Evolutionary conservation across 2,329 filamentous ascomycete species (phyloP), one percentile per base, ranked within the genome.

Genomic region (Claviceps spartinae): DNA sequence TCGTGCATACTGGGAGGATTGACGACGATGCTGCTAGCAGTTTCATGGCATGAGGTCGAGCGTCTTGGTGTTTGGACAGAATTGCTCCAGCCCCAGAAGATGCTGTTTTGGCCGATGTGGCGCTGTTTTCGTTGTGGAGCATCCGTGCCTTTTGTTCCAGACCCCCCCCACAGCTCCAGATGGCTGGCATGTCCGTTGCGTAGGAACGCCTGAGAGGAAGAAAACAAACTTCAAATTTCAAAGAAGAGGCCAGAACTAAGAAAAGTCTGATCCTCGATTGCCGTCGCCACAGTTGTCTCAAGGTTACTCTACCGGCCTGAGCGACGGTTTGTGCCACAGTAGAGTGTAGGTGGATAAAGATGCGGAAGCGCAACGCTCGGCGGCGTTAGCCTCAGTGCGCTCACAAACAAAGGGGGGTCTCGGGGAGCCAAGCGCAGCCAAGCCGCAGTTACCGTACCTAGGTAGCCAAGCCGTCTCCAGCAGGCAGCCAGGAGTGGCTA

Each of bases 91-190:
- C n/a, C 30, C 13, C 26, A 7, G 9, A 30, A 42, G 34, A 16
- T 47, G 48, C 47, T 34, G 46, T 52, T 52, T 44, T 34, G 51
- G 51, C 51, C 43, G 47, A 47, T 45, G 46, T 48, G 50, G 53
- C 50, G 50, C 26, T 26, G 44, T 30, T 37, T 43, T 5, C 5
- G 8, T 13, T 22, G 40, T 5, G 40, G 40, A 20, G 40, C 18
- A 20, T 22, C 40, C 40, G 40, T 22, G 9, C 40, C 30, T 34
- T 34, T 34, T 34, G 30, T 34, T 11, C 30, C 30, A 34, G 30
- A 34, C 11, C 30, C 26, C 26, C 18, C 26, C 9, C 30, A 34
- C 30, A 34, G 30, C 30, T 34, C 30, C 30, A 34, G 30, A 34
- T 34, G 30, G 30, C 30, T 34, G 30, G 30, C 30, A 34, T 11